A percentile compares a stretch with the other conserved stretches of the same genome.
phyloP scores from a whole-genome alignment of 306 rosid species.

The Medicago arabica region DNA sequence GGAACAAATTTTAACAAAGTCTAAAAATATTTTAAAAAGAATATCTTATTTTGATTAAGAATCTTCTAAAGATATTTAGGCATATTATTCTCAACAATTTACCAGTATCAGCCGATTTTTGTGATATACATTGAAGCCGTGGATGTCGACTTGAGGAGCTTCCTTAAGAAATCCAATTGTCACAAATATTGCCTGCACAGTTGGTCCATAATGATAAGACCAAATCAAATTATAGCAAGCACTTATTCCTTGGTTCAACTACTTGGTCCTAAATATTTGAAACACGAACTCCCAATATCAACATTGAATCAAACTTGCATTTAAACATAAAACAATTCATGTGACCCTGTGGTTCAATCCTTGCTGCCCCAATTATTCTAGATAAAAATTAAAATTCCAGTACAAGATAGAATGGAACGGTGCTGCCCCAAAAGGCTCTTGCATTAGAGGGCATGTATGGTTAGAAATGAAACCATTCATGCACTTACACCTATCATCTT shows the following conservation, averaged over 20 bases:
- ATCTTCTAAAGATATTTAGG: too few relatives aligned
- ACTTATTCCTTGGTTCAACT: background rate
- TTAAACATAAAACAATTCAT: conserved; percentile 8
- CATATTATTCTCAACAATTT: too few relatives aligned
- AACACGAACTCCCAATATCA: background rate
- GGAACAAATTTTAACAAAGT: too few relatives aligned
- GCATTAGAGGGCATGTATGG: background rate
- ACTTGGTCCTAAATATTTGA: conserved; percentile 1
- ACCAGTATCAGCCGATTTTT: conserved; percentile 90
- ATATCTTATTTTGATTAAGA: too few relatives aligned
- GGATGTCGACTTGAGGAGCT: conserved; percentile 70
- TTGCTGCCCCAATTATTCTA: background rate
- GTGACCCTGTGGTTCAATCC: background rate
- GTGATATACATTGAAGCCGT: conserved; percentile 90
- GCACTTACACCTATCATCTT: conserved; percentile 13
- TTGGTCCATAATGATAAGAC: conserved; percentile 24
- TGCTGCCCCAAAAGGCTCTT: conserved; percentile 5
- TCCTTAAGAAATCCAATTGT: conserved; percentile 90
- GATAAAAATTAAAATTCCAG: conserved; percentile 8
- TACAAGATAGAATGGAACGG: background rate
- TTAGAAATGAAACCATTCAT: conserved; percentile 15
- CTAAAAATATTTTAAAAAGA: too few relatives aligned
- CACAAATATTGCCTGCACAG: conserved; percentile 59
- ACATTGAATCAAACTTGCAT: background rate
- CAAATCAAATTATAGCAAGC: conserved; percentile 14